These are phyloP conservation scores for Solanum paucissectum DNA, from an alignment of 257 asterid species.

Conservation along the genomic window DNA sequence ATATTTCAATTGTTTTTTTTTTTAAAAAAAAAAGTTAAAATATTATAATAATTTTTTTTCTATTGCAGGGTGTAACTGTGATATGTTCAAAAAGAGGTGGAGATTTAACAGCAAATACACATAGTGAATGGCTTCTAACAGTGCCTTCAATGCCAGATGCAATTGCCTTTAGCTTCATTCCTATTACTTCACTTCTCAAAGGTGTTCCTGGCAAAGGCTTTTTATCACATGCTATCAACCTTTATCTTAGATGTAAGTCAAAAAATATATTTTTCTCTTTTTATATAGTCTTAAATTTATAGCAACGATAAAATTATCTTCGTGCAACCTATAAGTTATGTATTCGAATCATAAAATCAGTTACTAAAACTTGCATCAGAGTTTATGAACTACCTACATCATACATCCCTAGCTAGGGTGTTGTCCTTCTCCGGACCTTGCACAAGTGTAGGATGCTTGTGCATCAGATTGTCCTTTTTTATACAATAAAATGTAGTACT, in stretches of 20 bases:
- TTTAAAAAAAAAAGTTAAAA: no score
- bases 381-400: neutral
- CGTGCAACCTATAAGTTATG: neutral
- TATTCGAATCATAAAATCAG: neutral
- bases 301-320: neutral
- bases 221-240: slow-evolving; percentile 86
- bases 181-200: slow-evolving; percentile 71
- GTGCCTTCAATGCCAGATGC: slow-evolving; percentile 73
- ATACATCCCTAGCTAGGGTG: neutral
- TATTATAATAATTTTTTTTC: neutral
- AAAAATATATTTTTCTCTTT: neutral
- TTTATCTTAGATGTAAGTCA: slow-evolving; percentile 73
- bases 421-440: neutral
- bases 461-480: neutral
- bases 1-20: no score
- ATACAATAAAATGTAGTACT: neutral
- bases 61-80: slow-evolving; percentile 59
- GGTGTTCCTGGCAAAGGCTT: slow-evolving; percentile 86
- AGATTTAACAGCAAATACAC: slow-evolving; percentile 37
- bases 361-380: neutral
- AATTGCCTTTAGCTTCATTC: slow-evolving; percentile 60
- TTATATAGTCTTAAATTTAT: neutral
- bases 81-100: slow-evolving; percentile 86
- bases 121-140: slow-evolving; percentile 75
- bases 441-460: neutral